phyloP scores from a whole-genome alignment of 2,329 filamentous ascomycete genomes.

The Xylariaceae sp. region DNA sequence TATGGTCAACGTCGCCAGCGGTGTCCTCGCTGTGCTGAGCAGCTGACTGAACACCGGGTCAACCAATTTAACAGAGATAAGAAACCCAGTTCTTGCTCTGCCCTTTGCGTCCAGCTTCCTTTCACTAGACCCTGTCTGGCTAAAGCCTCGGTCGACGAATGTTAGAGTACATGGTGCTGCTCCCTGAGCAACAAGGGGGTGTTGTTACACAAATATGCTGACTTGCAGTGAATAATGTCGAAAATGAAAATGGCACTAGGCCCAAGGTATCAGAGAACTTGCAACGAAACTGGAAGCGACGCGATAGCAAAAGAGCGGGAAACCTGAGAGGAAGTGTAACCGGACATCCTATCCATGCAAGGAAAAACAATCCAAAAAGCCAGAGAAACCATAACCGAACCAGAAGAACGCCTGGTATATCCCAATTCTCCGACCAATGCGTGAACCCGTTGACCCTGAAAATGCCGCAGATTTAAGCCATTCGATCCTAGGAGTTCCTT shows the following conservation, averaged over 20 bases:
- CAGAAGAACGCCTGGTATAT: constrained; percentile 33
- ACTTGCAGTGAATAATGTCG: constrained; percentile 19
- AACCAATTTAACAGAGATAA: constrained; percentile 2
- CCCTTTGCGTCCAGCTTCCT: constrained; percentile 2
- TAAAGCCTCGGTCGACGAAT: constrained; percentile 22
- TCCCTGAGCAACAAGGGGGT: constrained; percentile 25
- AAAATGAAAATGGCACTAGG: constrained; percentile 1
- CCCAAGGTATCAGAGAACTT: constrained; percentile 3
- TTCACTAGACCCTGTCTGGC: constrained; percentile 11
- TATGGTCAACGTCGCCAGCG: constrained; percentile 15
- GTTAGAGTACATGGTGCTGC: constrained; percentile 24
- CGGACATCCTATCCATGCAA: constrained; percentile 19
- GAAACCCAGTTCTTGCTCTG: constrained; percentile 21
- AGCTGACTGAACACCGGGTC: constrained; percentile 17
- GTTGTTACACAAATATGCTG: constrained; percentile 27
- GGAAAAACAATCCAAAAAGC: not conserved
- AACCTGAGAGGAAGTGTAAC: constrained; percentile 5
- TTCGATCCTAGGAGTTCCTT: constrained; percentile 11
- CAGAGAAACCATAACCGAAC: constrained; percentile 6
- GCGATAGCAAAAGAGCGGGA: not conserved
- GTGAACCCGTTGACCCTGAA: constrained; percentile 16
- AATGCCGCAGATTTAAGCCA: constrained; percentile 24
- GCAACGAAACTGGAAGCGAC: not conserved
- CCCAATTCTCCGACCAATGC: constrained; percentile 24
- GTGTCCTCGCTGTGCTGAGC: constrained; percentile 16